Evolutionary conservation across 192 early-diverging fungal genomes (phyloP).

Genomic region (Umbelopsis sp.): DNA sequence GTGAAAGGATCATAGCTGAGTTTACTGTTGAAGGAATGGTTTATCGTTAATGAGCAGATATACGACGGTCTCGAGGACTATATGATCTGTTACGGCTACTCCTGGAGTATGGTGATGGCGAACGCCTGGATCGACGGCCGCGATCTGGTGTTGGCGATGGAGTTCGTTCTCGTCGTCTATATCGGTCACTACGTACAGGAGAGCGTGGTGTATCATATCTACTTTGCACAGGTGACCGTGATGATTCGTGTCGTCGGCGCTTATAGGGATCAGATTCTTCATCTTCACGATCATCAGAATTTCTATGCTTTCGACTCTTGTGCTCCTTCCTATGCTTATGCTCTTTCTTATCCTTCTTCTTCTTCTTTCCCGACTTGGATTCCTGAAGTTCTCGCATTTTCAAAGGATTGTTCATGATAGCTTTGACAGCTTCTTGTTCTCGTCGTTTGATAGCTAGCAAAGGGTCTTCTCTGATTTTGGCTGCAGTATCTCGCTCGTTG

Average conservation of each 20-base stretch:
- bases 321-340: constrained; percentile 52
- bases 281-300: neutral
- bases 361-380: constrained; percentile 25
- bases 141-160: neutral
- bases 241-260: neutral
- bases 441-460: constrained; percentile 84
- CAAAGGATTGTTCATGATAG: constrained; percentile 73
- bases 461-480: constrained; percentile 93
- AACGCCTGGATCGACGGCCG: neutral
- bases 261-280: neutral
- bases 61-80: constrained; percentile 5
- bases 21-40: neutral
- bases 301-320: constrained; percentile 23
- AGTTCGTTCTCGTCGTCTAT: constrained; percentile 12
- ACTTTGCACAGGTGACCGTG: constrained; percentile 6
- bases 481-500: constrained; percentile 72
- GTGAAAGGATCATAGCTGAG: neutral
- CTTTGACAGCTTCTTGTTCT: constrained; percentile 80
- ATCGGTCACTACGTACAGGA: neutral
- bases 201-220: neutral
- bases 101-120: neutral
- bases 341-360: constrained; percentile 48
- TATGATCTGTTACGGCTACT: neutral
- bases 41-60: constrained; percentile 7
- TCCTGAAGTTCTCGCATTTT: constrained; percentile 58